Base-by-base conservation (phyloP, 768 basidiomycete species). In the Pulveroboletus sp. region DNA sequence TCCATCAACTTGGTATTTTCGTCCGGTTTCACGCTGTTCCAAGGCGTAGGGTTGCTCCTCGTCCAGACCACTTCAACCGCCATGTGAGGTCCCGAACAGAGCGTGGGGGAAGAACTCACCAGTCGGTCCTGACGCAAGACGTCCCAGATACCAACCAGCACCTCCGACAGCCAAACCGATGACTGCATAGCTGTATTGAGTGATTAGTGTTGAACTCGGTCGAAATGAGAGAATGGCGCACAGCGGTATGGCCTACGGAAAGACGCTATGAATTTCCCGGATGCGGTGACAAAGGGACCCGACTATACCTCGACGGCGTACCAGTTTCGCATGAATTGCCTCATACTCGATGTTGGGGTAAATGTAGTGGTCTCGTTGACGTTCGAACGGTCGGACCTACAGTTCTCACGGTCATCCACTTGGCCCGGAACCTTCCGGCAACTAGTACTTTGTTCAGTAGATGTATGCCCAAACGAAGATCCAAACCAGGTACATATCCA, bases 41-140 rank as follows among this genome's bases (percentile, higher is more conserved):
- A 93, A n/a, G 92, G 92, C 19, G 83, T 83, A 30, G 90, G 90
- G 76, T 94, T 93, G 66, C 62, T 66, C 67, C 72, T 78, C 59
- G 81, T 76, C 82, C 82, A 83, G 49, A 82, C 66, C 47, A 82
- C 80, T 81, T 49, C 35, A 19, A 12, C 29, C 12, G 17, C 34
- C 34, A 2, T 24, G 45, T 60, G 37, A 53, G 50, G 30, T n/a
- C 17, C 14, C 13, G 40, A 20, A 39, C 12, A 4, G 26, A 2
- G 16, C 12, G 27, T 16, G 5, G 1, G 8, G 17, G 19, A 7
- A 41, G 24, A 65, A 24, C 76, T 62, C 56, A 83, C 82, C 71
- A 22, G 60, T 67, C 23, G 81, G 78, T 17, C 83, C 82, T 19
- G 38, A 47, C 2, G 87, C 83, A 39, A 90, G 76, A 45, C 84